Evolutionary conservation across 2,329 filamentous ascomycete species (phyloP).

Genomic region (Cadophora sp.): DNA sequence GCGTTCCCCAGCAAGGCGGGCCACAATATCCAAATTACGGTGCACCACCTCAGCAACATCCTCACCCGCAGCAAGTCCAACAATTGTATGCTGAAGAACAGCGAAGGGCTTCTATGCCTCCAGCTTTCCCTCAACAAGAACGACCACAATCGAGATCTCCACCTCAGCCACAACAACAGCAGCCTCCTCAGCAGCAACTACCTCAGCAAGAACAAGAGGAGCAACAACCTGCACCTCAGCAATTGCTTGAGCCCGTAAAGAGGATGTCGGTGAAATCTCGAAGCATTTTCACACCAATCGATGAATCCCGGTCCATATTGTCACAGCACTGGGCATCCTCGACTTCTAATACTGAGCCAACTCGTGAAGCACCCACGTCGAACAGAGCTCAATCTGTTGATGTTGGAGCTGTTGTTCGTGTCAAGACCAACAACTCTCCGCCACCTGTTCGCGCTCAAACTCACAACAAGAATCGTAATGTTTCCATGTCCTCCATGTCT

Average conservation of each 20-base stretch:
- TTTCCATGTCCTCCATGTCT: slow-evolving; percentile 61
- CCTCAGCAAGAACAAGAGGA: slow-evolving; percentile 54
- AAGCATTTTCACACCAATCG: slow-evolving; percentile 97
- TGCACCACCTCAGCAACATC: slow-evolving; percentile 43
- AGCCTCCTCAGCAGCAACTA: slow-evolving; percentile 58
- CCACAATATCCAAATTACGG: slow-evolving; percentile 53
- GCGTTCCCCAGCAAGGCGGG: slow-evolving; percentile 47
- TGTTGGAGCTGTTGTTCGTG: slow-evolving; percentile 61
- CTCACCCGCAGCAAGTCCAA: slow-evolving; percentile 57
- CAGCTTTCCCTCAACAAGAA: slow-evolving; percentile 69
- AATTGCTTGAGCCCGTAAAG: slow-evolving; percentile 56
- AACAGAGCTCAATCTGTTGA: slow-evolving; percentile 70
- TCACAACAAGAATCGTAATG: slow-evolving; percentile 53
- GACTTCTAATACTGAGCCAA: slow-evolving; percentile 51
- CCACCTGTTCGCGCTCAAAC: slow-evolving; percentile 57
- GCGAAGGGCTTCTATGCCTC: slow-evolving; percentile 73
- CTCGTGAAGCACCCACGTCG: slow-evolving; percentile 45
- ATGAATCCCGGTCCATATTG: slow-evolving; percentile 87
- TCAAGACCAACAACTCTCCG: slow-evolving; percentile 58
- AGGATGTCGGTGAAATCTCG: slow-evolving; percentile 59
- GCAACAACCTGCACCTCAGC: slow-evolving; percentile 56
- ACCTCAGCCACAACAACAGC: slow-evolving; percentile 64
- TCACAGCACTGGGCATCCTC: slow-evolving; percentile 81
- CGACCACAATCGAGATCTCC: slow-evolving; percentile 60
- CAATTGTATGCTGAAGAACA: slow-evolving; percentile 80